phyloP scores from a whole-genome alignment of 2,329 filamentous ascomycete species.

The Pleomassaria siparia region DNA sequence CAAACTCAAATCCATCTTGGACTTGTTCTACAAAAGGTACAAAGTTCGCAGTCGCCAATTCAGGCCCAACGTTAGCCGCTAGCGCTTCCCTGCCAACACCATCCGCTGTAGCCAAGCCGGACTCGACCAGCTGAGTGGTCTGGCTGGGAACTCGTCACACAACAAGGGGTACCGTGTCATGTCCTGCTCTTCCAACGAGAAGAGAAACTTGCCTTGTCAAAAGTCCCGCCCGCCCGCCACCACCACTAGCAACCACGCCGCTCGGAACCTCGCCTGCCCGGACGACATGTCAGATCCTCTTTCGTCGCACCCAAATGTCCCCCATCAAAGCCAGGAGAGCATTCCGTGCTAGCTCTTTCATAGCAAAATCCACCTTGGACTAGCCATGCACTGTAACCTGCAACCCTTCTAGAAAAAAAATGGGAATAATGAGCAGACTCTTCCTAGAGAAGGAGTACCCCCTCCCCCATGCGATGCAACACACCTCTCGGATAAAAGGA shows the following conservation, averaged over 20 bases:
- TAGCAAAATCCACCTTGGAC: slow-evolving; percentile 22
- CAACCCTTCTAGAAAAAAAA: slow-evolving; percentile 34
- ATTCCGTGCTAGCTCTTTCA: slow-evolving; percentile 10
- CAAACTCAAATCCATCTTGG: slow-evolving; percentile 27
- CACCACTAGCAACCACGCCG: slow-evolving; percentile 11
- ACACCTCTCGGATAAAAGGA: slow-evolving; percentile 21
- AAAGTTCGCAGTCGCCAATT: slow-evolving; percentile 21
- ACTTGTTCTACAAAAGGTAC: slow-evolving; percentile 28
- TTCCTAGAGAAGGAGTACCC: slow-evolving; percentile 10
- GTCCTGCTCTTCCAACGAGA: slow-evolving; percentile 8
- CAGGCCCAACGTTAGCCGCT: slow-evolving; percentile 23
- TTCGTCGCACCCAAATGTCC: slow-evolving; percentile 27
- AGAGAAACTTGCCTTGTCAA: slow-evolving; percentile 7
- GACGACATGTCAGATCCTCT: slow-evolving; percentile 3
- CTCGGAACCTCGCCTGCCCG: slow-evolving; percentile 5
- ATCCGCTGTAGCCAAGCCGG: slow-evolving; percentile 12
- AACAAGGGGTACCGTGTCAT: slow-evolving; percentile 22
- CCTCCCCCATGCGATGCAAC: slow-evolving; percentile 40
- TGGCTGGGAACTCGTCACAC: slow-evolving; percentile 21
- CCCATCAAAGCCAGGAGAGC: slow-evolving; percentile 15
- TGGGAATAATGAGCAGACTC: slow-evolving; percentile 28
- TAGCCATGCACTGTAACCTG: slow-evolving; percentile 32
- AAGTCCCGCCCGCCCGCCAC: slow-evolving; percentile 12
- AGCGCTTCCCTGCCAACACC: slow-evolving; percentile 7
- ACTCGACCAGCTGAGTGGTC: slow-evolving; percentile 12